Base-by-base conservation (phyloP, 1,139 yeast species). In the Arxiozyma bovina region DNA sequence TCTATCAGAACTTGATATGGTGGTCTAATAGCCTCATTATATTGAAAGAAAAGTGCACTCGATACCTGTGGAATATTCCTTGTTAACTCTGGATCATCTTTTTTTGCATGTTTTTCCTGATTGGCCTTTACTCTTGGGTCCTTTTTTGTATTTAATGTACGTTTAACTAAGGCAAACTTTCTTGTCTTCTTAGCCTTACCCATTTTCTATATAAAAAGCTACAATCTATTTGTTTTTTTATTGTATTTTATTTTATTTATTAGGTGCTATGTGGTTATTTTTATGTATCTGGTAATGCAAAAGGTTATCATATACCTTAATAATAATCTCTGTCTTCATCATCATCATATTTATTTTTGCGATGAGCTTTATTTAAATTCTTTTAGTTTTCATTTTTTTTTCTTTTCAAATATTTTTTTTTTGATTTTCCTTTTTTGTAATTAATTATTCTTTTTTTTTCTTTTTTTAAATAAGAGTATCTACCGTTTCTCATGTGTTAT, bases 181-280 rank as follows among this genome's bases (percentile, higher is more conserved):
- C 98, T 82, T 23, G 98, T 93, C 75, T 91, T 93, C 75, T 86
- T 90, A 46, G 96, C 96, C 70, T 90, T 93, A 56, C 98, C 99
- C 99, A 93, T 93, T 53, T 30, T 53, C 48, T 30, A 18, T 20
- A 42, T 41, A n/a, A 25, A 34, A 20, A 20, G 18, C 1, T 40
- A 18, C 25, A 17, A 21, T 17, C 11, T 41, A 21, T 17, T 8
- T 41, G 43, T 12, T 20, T 21, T 48, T 7, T 48, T 17, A 23
- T 2, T 41, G n/a, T 18, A 34, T 38, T 12, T 27, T 8, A n/a
- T 11, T 20, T 15, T 27, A 27, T 17, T 45, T 27, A 7, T 45
- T 21, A 15, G 44, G 22, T n/a, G 43, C 11, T 41, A 11, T 41
- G 21, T 42, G 44, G 23, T 11, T 34, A 34, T 5, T 34, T 12